Evolutionary conservation across 192 early-diverging fungal genomes (phyloP).

Genomic region (Chytriomyces confervae): DNA sequence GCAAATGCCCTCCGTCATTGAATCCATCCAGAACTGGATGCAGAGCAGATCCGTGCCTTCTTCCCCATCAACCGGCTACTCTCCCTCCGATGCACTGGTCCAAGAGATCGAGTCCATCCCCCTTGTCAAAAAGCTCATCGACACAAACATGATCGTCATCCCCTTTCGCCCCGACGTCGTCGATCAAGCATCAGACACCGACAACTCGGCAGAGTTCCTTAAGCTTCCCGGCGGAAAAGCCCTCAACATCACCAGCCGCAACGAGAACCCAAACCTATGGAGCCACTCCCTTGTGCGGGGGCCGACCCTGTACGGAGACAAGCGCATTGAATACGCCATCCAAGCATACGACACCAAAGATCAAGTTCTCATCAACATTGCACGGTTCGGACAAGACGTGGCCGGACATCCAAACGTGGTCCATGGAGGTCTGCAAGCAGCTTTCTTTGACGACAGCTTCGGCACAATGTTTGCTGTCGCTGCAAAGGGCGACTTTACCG

Average conservation of each 20-base stretch:
- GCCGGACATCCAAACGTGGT: slow-evolving; percentile 31
- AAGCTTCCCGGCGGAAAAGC: neutral
- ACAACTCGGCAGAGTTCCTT: neutral
- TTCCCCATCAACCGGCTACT: neutral
- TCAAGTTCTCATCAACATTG: slow-evolving; percentile 25
- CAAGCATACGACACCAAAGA: slow-evolving; percentile 8
- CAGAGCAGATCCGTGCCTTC: neutral
- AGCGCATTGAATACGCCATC: slow-evolving; percentile 24
- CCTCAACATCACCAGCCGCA: neutral
- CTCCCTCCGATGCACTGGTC: neutral
- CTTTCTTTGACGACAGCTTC: slow-evolving; percentile 30
- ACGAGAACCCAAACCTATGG: neutral
- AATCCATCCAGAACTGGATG: slow-evolving; percentile 3
- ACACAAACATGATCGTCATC: neutral
- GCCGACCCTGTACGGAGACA: slow-evolving; percentile 22
- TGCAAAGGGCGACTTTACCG: slow-evolving; percentile 3
- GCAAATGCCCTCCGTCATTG: neutral
- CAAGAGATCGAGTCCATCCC: slow-evolving; percentile 9
- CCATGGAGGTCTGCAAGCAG: slow-evolving; percentile 27
- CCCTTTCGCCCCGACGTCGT: slow-evolving; percentile 3
- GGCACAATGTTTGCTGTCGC: slow-evolving; percentile 19
- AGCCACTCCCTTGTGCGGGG: neutral
- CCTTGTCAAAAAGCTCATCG: neutral
- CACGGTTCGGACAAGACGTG: slow-evolving; percentile 13
- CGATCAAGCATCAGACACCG: neutral